phyloP scores from a whole-genome alignment of 164 flowering plant species.

The Macadamia integrifolia region DNA sequence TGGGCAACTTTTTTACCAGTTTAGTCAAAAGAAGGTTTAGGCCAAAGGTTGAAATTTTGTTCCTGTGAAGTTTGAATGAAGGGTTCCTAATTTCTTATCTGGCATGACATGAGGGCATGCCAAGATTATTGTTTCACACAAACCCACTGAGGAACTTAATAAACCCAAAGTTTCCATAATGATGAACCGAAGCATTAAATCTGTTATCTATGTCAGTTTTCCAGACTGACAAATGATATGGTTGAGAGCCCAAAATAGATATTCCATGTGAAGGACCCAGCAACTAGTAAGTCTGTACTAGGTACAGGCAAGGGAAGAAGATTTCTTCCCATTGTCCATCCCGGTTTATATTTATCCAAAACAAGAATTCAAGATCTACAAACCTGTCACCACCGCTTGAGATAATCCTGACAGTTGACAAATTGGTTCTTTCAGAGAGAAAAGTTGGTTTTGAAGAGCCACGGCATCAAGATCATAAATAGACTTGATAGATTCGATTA shows the following conservation, averaged over 20 bases:
- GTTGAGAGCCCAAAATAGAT: background rate
- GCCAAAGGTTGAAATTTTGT: too few relatives aligned
- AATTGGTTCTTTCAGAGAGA: slow-evolving; percentile 24
- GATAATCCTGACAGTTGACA: slow-evolving; percentile 58
- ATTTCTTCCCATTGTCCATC: background rate
- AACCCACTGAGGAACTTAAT: too few relatives aligned
- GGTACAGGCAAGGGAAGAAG: background rate
- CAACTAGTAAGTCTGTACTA: background rate
- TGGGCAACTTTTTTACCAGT: background rate
- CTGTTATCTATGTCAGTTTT: too few relatives aligned
- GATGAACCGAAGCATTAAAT: too few relatives aligned
- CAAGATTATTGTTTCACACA: too few relatives aligned
- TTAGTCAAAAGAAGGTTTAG: background rate
- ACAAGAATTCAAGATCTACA: slow-evolving; percentile 9
- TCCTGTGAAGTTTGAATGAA: too few relatives aligned
- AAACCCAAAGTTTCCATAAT: too few relatives aligned
- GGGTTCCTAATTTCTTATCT: too few relatives aligned
- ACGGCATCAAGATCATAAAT: slow-evolving; percentile 41
- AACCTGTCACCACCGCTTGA: slow-evolving; percentile 51
- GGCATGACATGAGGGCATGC: too few relatives aligned
- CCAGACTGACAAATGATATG: too few relatives aligned
- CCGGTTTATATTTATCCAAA: background rate
- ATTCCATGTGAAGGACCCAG: background rate
- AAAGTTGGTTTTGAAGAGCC: slow-evolving; percentile 30
- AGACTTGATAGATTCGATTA: slow-evolving; percentile 49